A percentile compares a stretch with the other conserved stretches of the same genome.
Evolutionary conservation across 1,139 yeast genomes (phyloP).

Genomic region (Sugiyamaella novakii): DNA sequence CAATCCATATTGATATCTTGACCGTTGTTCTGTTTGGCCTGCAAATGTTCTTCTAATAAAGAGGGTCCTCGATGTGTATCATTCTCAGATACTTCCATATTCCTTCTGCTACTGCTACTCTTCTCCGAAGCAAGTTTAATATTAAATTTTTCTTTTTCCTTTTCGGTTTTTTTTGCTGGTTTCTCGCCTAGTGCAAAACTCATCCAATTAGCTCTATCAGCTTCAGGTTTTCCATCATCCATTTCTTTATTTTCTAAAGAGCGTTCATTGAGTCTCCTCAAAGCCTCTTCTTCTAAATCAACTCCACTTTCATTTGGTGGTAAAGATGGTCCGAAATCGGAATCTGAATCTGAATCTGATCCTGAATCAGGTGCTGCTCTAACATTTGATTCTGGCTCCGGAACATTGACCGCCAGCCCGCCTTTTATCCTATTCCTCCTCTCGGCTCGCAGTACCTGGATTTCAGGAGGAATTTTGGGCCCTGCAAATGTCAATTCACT

Average conservation of each 20-base stretch:
- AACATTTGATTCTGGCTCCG: no score
- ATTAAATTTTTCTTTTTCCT: background rate
- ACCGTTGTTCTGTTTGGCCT: constrained; percentile 6
- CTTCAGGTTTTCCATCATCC: background rate
- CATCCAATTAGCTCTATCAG: constrained; percentile 25
- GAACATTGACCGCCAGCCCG: background rate
- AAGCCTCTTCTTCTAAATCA: constrained; percentile 24
- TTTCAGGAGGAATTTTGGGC: constrained; percentile 15
- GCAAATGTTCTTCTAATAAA: constrained; percentile 23
- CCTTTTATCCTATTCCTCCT: constrained; percentile 4
- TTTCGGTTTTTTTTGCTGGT: constrained; percentile 1
- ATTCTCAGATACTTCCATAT: background rate
- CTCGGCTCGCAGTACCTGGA: constrained; percentile 1
- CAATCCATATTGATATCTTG: constrained; percentile 14
- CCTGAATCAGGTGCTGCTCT: background rate
- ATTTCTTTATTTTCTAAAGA: constrained; percentile 4
- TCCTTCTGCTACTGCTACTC: background rate
- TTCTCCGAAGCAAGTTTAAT: constrained; percentile 5
- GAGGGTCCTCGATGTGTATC: constrained; percentile 16
- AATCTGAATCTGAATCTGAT: constrained; percentile 18
- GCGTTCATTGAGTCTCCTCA: constrained; percentile 20
- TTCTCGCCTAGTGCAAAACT: constrained; percentile 26
- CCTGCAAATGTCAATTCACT: constrained; percentile 4
- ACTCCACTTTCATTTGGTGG: constrained; percentile 5
- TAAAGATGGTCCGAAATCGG: constrained; percentile 25